phyloP scores from a whole-genome alignment of 176 grass and related monocot genomes.

The Bothriochloa decipiens region DNA sequence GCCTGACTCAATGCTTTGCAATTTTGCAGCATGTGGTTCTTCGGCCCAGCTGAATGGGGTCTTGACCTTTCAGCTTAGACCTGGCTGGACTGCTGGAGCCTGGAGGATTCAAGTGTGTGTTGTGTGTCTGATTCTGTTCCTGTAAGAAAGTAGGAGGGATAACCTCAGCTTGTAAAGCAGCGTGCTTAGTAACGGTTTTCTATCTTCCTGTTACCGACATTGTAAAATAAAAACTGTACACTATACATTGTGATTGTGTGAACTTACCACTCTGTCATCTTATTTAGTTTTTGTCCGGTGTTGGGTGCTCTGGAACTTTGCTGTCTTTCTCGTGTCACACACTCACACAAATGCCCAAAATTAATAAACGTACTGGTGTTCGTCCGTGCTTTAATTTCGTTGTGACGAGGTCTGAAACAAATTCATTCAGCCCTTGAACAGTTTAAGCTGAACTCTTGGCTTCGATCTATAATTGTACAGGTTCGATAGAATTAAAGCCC shows the following conservation, averaged over 20 bases:
- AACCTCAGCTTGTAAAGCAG: not conserved
- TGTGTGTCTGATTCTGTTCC: not conserved
- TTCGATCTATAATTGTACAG: not conserved
- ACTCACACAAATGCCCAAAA: too few species aligned
- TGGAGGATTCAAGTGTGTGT: not conserved
- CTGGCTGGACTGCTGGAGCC: not conserved
- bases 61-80: constrained; percentile 1
- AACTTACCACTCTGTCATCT: not conserved
- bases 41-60: constrained; percentile 16
- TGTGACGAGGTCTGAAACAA: not conserved
- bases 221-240: not conserved
- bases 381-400: not conserved
- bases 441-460: not conserved
- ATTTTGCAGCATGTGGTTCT: constrained; percentile 50
- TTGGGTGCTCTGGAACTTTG: not conserved
- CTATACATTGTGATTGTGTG: not conserved
- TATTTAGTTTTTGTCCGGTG: not conserved
- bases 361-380: not conserved
- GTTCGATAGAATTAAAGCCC: not conserved
- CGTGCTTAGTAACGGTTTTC: not conserved
- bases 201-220: not conserved
- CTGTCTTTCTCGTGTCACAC: not conserved
- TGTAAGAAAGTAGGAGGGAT: not conserved
- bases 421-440: not conserved
- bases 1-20: not conserved